These are phyloP conservation scores for Echria macrotheca DNA, from an alignment of 495 filamentous ascomycete species.

Conservation along the genomic window DNA sequence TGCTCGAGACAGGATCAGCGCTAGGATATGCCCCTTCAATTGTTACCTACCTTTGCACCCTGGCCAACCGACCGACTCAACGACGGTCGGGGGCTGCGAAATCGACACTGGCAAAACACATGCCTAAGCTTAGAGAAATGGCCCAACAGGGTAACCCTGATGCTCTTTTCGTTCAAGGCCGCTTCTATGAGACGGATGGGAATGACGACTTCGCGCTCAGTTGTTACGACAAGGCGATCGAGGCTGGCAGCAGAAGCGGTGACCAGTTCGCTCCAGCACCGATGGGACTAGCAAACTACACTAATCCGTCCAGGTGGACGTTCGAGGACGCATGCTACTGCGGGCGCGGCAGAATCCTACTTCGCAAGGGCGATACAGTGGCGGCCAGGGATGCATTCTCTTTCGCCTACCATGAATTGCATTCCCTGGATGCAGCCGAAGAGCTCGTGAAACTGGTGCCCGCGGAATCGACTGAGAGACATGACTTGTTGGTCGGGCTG, in stretches of 20 bases:
- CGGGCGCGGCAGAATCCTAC: constrained; percentile 19
- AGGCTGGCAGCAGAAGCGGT: not conserved
- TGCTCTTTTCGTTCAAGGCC: constrained; percentile 13
- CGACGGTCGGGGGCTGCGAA: not conserved
- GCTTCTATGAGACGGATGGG: too few species aligned
- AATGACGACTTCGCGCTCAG: too few species aligned
- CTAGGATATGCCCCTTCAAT: constrained; percentile 24
- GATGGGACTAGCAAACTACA: too few species aligned
- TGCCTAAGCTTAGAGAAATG: too few species aligned
- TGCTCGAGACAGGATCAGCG: constrained; percentile 22
- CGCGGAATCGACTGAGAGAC: constrained; percentile 10
- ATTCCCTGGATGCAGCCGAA: constrained; percentile 15
- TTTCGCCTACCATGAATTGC: constrained; percentile 25
- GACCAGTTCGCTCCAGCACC: too few species aligned
- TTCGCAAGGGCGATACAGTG: constrained; percentile 7
- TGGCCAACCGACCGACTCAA: not conserved
- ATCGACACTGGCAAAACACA: too few species aligned
- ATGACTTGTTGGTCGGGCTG: constrained; percentile 22
- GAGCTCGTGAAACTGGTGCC: constrained; percentile 26
- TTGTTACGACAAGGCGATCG: too few species aligned
- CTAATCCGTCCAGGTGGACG: constrained; percentile 29
- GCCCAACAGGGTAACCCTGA: constrained; percentile 5
- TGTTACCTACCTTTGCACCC: constrained; percentile 15
- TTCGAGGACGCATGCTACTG: constrained; percentile 26
- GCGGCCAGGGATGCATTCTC: constrained; percentile 21